These are phyloP conservation scores for Aspergillus spinulosporus DNA, from an alignment of 2,329 filamentous ascomycete genomes.

Conservation along the genomic window DNA sequence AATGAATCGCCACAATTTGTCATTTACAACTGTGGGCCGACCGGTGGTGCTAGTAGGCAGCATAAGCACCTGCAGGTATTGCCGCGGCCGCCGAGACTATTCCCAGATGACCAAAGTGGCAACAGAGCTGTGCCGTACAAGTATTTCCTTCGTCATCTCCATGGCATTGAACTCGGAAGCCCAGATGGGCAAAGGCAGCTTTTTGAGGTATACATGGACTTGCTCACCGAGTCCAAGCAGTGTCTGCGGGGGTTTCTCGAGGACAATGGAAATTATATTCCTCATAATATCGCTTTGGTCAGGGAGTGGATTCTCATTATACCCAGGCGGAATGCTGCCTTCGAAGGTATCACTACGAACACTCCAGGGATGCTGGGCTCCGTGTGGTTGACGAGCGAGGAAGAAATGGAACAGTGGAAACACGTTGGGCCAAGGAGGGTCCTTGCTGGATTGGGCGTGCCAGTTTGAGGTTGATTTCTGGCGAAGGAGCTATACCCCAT, in stretches of 20 bases:
- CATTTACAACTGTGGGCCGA: conserved; percentile 51
- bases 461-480: not conserved
- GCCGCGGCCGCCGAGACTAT: conserved; percentile 15
- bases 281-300: conserved; percentile 52
- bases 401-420: conserved; percentile 42
- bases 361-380: conserved; percentile 51
- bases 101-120: conserved; percentile 14
- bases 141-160: conserved; percentile 16
- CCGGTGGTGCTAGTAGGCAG: conserved; percentile 48
- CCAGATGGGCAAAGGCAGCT: not conserved
- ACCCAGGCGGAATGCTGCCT: conserved; percentile 41
- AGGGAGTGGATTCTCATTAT: conserved; percentile 50
- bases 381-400: conserved; percentile 30
- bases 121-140: conserved; percentile 9
- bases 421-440: conserved; percentile 38
- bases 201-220: conserved; percentile 9
- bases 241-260: conserved; percentile 1
- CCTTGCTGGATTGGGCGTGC: conserved; percentile 38
- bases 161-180: conserved; percentile 1
- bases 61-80: conserved; percentile 53
- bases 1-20: conserved; percentile 35
- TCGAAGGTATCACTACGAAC: conserved; percentile 46
- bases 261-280: conserved; percentile 13
- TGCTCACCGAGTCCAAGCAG: conserved; percentile 17
- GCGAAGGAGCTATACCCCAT: not conserved